A percentile compares a stretch with the other conserved stretches of the same genome.
Evolutionary conservation across 768 basidiomycete species (phyloP).

Genomic region (Lepiota venenata): DNA sequence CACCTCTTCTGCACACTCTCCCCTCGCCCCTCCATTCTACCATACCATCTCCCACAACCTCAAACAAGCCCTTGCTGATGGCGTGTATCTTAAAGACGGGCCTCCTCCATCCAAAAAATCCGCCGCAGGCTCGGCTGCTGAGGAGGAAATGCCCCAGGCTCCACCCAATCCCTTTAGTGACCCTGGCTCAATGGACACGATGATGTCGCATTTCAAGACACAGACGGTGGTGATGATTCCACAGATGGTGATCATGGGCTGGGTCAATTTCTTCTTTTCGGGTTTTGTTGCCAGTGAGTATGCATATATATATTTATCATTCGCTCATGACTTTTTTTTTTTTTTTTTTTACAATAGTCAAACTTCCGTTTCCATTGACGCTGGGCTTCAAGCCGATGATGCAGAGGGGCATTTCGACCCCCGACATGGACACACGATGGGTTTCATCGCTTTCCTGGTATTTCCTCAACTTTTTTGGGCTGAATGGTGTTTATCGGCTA

Average conservation of each 20-base stretch:
- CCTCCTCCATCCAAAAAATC: constrained; percentile 37
- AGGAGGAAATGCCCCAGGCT: constrained; percentile 39
- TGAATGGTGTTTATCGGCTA: constrained; percentile 93
- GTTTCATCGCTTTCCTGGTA: constrained; percentile 99
- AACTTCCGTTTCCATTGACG: constrained; percentile 94
- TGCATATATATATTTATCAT: neutral
- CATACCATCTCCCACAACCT: constrained; percentile 73
- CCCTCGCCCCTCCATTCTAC: constrained; percentile 73
- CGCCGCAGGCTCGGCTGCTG: constrained; percentile 26
- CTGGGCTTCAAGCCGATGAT: constrained; percentile 98
- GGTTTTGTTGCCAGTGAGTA: constrained; percentile 93
- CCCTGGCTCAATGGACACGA: constrained; percentile 92
- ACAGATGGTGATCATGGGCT: constrained; percentile 99
- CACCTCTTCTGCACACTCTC: constrained; percentile 75
- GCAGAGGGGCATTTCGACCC: constrained; percentile 91
- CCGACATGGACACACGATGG: constrained; percentile 98
- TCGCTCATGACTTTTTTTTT: neutral
- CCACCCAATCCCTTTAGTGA: constrained; percentile 86
- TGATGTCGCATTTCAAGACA: constrained; percentile 99
- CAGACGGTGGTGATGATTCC: constrained; percentile 99
- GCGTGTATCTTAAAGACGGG: constrained; percentile 85
- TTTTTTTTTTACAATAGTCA: no score
- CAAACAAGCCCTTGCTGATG: constrained; percentile 64
- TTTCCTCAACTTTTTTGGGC: constrained; percentile 97
- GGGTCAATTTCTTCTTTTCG: constrained; percentile 99